Base-by-base conservation (phyloP, 2,329 filamentous ascomycete species). In the Davidsoniella virescens region DNA sequence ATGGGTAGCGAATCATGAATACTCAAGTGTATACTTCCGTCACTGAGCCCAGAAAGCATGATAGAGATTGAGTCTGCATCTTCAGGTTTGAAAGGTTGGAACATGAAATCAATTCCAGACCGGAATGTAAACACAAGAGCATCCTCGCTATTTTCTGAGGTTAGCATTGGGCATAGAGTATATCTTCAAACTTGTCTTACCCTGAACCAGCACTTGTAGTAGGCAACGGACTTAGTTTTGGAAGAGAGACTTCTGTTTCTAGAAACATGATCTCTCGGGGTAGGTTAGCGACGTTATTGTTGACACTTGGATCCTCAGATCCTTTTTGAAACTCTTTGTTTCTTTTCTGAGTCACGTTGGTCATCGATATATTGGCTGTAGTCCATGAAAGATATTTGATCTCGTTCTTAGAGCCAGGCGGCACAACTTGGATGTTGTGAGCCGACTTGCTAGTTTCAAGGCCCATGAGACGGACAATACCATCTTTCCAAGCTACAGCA, bases 1-100 rank as follows among this genome's bases (percentile, higher is more conserved):
- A 93, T 81, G 53, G 84, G 73, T 58, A 94, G 86, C 5, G 84
- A 88, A 62, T 94, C 84, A 61, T 90, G 90, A 44, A 94, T 86
- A 57, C 80, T 85, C 16, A 93, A 69, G 60, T 90, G 82, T 10
- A 93, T 70, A 16, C 69, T 72, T 7, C 84, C 84, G 55, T 85
- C 75, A 51, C 75, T 73, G 3, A 80, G 84, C 4, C 84, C 84
- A 2, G 84, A 74, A 4, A 90, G 68, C 67, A 93, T 79, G 56
- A 90, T 76, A 61, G 90, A 84, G 41, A 92, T 80, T n/a, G 78
- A 73, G 55, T 87, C 79, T 55, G 80, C 78, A 47, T 84, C 77
- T 48, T 76, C 75, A 36, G 76, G 71, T 52, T 76, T 72, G 29
- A 73, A 70, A 0, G 73, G 67, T 50, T 76, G 76, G 56, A 86